phyloP scores from a whole-genome alignment of 2,329 filamentous ascomycete species.

The Aspergillus versicolor region DNA sequence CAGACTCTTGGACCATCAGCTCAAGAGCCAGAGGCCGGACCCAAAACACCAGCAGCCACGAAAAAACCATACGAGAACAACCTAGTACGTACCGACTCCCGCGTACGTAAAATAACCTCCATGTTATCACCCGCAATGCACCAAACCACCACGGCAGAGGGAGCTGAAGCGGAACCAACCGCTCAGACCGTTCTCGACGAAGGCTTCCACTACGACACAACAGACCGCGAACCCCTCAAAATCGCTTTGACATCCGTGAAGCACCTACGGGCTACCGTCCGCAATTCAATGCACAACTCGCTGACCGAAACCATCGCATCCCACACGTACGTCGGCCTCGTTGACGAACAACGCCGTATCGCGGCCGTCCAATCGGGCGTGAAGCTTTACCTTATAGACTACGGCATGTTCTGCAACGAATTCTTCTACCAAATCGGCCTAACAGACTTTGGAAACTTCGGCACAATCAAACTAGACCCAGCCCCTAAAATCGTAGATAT shows the following conservation, averaged over 20 bases:
- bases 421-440: slow-evolving; percentile 95
- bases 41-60: slow-evolving; percentile 34
- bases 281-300: slow-evolving; percentile 77
- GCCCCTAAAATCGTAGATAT: slow-evolving; percentile 70
- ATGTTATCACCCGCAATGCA: slow-evolving; percentile 71
- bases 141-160: slow-evolving; percentile 17
- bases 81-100: slow-evolving; percentile 84
- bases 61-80: slow-evolving; percentile 77
- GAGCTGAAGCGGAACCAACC: slow-evolving; percentile 34
- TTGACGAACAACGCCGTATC: slow-evolving; percentile 81
- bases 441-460: slow-evolving; percentile 95
- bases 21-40: slow-evolving; percentile 31
- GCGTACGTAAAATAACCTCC: slow-evolving; percentile 88
- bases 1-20: slow-evolving; percentile 46
- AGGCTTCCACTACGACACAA: slow-evolving; percentile 67
- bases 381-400: slow-evolving; percentile 89
- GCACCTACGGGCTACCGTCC: slow-evolving; percentile 75
- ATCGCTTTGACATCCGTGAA: slow-evolving; percentile 84
- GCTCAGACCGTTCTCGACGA: slow-evolving; percentile 37
- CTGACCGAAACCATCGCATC: slow-evolving; percentile 83
- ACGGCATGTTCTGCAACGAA: slow-evolving; percentile 80
- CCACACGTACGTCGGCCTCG: slow-evolving; percentile 90
- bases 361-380: slow-evolving; percentile 93
- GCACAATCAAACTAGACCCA: slow-evolving; percentile 74
- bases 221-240: slow-evolving; percentile 65